Evolutionary conservation across 805 yeast genomes (phyloP), one percentile per base, ranked within the genome.

Genomic region (Pichia paraexigua): DNA sequence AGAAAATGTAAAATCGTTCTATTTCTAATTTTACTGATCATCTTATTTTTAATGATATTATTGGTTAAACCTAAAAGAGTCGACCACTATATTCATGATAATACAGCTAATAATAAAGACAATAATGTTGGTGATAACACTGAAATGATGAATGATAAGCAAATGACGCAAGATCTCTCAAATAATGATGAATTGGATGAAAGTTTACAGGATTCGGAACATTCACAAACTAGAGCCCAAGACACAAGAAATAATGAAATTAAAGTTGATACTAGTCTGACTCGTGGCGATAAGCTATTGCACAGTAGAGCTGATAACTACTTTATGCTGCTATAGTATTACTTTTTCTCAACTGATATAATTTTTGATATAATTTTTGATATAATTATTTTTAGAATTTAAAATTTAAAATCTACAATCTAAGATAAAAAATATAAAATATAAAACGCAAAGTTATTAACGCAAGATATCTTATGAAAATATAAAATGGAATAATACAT

Each of bases 1-100:
- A 88, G 89, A 53, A 94, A 91, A 67, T 94, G 98, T 70, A 90
- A 89, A 65, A 69, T 92, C 40, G 91, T 92, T 13, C 73, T 92
- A 41, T 74, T 92, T 46, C 67, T 94, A 53, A 69, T 82, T 6
- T 73, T 92, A 50, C 65, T 90, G 24, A 92, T 89, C 22, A 69
- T 89, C 35, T 83, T 87, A 5, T 70, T 89, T 49, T 71, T 90
- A 44, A 77, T 90, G 56, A 64, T 89, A 17, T 79, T 91, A 3
- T 68, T 90, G 57, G 75, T 87, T 53, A 85, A 82, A 60, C 91
- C 91, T 0, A 69, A 56, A 27, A 50, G 65, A 6, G 64, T 57
- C 5, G 61, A 60, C 48, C 67, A 66, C 43, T 61, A 64, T 50
- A 51, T 59, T 49, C 65, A 65, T 49, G 67, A 58, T 42, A 27